phyloP scores from a whole-genome alignment of 176 grass and related monocot genomes.

The Oryza officinalis region DNA sequence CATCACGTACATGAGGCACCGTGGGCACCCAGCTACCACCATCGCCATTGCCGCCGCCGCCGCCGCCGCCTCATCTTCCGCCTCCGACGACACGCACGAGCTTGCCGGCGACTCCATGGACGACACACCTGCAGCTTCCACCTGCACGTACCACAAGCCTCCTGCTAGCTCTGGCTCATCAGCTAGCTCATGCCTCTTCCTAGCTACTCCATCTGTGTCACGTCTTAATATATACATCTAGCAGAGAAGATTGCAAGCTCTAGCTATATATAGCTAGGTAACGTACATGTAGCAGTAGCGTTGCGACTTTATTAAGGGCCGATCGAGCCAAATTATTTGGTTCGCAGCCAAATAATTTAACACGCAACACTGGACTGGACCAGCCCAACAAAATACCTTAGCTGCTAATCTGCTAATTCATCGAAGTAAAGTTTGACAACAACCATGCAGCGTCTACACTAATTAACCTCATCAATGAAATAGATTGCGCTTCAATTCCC shows the following conservation, averaged over 20 bases:
- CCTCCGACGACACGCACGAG: slow-evolving; percentile 46
- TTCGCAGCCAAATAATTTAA: too few species aligned
- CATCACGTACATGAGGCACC: slow-evolving; percentile 62
- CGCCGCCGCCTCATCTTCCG: not conserved
- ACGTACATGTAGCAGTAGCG: not conserved
- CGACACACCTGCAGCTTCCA: not conserved
- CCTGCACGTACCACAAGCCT: not conserved
- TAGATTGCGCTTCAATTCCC: not conserved
- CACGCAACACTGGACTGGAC: too few species aligned
- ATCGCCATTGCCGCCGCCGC: not conserved
- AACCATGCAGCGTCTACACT: not conserved
- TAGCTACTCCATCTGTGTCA: too few species aligned
- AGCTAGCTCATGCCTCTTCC: slow-evolving; percentile 4
- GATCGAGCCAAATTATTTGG: not conserved
- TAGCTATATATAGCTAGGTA: too few species aligned
- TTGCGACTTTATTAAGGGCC: not conserved
- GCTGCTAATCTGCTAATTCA: not conserved
- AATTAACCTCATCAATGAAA: too few species aligned
- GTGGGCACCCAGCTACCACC: slow-evolving; percentile 51
- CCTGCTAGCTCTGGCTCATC: too few species aligned
- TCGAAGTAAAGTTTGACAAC: not conserved
- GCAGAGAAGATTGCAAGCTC: too few species aligned
- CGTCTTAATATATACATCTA: too few species aligned
- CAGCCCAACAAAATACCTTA: not conserved
- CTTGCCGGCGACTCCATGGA: slow-evolving; percentile 37